These are phyloP conservation scores for Claviceps cyperi DNA, from an alignment of 2,329 filamentous ascomycete genomes.

Conservation along the genomic window DNA sequence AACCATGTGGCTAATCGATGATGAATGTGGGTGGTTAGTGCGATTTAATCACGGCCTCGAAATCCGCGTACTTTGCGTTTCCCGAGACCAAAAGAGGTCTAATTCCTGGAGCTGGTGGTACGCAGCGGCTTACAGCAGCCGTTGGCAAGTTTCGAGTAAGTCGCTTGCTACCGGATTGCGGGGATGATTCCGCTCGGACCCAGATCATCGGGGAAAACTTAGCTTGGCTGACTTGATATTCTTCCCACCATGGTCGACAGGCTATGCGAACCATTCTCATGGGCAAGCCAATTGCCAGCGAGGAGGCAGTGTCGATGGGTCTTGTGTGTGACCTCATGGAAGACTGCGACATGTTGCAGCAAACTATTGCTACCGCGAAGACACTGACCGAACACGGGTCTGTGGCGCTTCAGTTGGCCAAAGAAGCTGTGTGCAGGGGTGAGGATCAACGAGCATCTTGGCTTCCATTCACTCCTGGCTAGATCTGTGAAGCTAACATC, in stretches of 20 bases:
- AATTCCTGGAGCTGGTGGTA: constrained; percentile 26
- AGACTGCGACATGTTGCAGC: constrained; percentile 12
- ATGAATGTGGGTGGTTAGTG: constrained; percentile 14
- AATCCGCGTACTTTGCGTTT: constrained; percentile 22
- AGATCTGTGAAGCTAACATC: background rate
- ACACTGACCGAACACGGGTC: constrained; percentile 12
- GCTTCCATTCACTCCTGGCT: background rate
- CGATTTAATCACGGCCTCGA: constrained; percentile 24
- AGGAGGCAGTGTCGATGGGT: constrained; percentile 13
- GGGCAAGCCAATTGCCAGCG: constrained; percentile 13
- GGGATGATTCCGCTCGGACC: background rate
- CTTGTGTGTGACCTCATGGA: constrained; percentile 15
- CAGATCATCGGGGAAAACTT: background rate
- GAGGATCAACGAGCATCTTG: background rate
- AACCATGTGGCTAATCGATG: constrained; percentile 4
- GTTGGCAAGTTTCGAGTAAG: constrained; percentile 27
- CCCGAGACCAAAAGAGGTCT: constrained; percentile 26
- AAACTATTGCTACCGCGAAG: constrained; percentile 12
- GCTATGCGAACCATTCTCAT: constrained; percentile 17
- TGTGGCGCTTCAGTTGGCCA: constrained; percentile 14
- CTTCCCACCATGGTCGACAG: constrained; percentile 6
- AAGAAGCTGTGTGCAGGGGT: constrained; percentile 18
- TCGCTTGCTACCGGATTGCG: background rate
- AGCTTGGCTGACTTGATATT: background rate
- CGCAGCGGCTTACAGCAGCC: constrained; percentile 25